Evolutionary conservation across 2,329 filamentous ascomycete species (phyloP).

Genomic region (Tolypocladium ophioglossoides): DNA sequence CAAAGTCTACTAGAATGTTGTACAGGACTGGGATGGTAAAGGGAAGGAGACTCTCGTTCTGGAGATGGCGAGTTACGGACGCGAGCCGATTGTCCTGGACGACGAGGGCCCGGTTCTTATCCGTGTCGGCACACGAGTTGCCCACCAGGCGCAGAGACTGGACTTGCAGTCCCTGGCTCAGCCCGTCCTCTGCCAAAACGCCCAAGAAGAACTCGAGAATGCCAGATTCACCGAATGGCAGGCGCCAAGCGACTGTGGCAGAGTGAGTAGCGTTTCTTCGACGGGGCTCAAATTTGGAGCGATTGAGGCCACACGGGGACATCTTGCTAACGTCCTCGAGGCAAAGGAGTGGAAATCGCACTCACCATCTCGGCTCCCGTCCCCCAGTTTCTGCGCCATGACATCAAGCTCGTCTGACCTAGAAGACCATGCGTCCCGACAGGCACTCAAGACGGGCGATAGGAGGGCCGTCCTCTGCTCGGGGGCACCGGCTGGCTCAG

Average conservation of each 20-base stretch:
- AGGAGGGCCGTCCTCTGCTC: slow-evolving; percentile 20
- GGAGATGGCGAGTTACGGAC: slow-evolving; percentile 36
- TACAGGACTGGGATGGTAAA: slow-evolving; percentile 50
- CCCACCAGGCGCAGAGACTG: slow-evolving; percentile 48
- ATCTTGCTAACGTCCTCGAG: too few species aligned
- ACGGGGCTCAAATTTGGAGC: background rate
- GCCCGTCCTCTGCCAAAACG: slow-evolving; percentile 26
- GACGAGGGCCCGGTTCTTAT: slow-evolving; percentile 48
- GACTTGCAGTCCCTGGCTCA: slow-evolving; percentile 34
- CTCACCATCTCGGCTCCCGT: slow-evolving; percentile 46
- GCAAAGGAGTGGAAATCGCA: background rate
- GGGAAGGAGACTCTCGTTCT: slow-evolving; percentile 34
- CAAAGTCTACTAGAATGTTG: slow-evolving; percentile 54
- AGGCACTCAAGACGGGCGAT: slow-evolving; percentile 24
- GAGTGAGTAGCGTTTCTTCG: background rate
- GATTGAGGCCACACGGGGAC: background rate
- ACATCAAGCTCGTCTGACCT: slow-evolving; percentile 30
- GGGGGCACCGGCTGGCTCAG: slow-evolving; percentile 11
- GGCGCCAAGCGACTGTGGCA: slow-evolving; percentile 40
- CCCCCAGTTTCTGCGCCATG: slow-evolving; percentile 40
- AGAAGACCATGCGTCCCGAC: slow-evolving; percentile 29
- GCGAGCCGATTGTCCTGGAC: slow-evolving; percentile 37
- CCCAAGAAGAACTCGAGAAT: slow-evolving; percentile 45
- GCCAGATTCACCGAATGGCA: slow-evolving; percentile 46
- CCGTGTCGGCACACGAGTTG: slow-evolving; percentile 53